These are phyloP conservation scores for Phialophora chinensis DNA, from an alignment of 2,329 filamentous ascomycete genomes.

Conservation along the genomic window DNA sequence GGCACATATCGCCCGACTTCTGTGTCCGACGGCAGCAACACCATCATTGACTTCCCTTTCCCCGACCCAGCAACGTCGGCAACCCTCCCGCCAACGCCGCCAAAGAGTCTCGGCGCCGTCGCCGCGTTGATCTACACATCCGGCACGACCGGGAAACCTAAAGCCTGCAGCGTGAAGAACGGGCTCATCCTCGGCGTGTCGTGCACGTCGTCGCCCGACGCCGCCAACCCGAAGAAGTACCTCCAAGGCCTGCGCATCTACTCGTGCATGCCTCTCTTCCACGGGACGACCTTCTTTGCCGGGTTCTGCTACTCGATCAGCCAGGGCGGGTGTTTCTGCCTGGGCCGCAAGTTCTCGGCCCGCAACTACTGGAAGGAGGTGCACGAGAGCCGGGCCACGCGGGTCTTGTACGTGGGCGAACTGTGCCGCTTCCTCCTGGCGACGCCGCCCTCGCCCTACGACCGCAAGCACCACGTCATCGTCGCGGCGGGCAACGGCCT, in stretches of 20 bases:
- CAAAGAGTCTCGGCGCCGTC: conserved; percentile 44
- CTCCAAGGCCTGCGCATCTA: conserved; percentile 53
- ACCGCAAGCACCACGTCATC: conserved; percentile 52
- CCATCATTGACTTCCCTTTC: conserved; percentile 31
- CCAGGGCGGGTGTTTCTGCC: conserved; percentile 50
- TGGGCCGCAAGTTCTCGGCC: conserved; percentile 45
- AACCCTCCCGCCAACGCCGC: conserved; percentile 29
- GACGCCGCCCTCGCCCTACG: conserved; percentile 50
- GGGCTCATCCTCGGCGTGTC: conserved; percentile 47
- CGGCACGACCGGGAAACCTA: conserved; percentile 48
- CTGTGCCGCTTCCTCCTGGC: conserved; percentile 56
- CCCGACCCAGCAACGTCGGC: conserved; percentile 20
- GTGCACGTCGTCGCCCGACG: conserved; percentile 43
- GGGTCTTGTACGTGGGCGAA: conserved; percentile 63
- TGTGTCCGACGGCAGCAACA: conserved; percentile 42
- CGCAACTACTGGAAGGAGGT: conserved; percentile 36
- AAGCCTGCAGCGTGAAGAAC: conserved; percentile 40
- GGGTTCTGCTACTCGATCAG: conserved; percentile 52
- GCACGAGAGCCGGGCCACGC: conserved; percentile 53
- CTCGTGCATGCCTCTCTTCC: conserved; percentile 56
- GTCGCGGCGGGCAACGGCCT: conserved; percentile 56
- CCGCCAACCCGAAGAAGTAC: conserved; percentile 49
- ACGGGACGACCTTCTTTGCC: conserved; percentile 56
- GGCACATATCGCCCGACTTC: conserved; percentile 26
- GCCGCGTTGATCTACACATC: conserved; percentile 55